Evolutionary conservation across 176 grass and related monocot species (phyloP), one percentile per base, ranked within the genome.

Genomic region (Cymbopogon citratus): DNA sequence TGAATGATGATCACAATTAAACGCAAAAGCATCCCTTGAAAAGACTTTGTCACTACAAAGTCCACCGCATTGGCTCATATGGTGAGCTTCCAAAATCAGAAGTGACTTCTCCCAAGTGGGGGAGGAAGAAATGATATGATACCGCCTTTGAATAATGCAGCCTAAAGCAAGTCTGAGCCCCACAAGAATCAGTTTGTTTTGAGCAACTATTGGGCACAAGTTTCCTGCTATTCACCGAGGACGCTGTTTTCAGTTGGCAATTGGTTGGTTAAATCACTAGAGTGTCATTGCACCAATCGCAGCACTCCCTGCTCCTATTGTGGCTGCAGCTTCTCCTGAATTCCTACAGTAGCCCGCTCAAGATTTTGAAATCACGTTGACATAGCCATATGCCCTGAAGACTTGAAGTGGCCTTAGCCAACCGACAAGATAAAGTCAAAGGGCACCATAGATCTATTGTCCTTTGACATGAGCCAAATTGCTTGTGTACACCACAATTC

Each of bases 351-450:
- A 78, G n/a, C 73, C 75, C 75, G 63, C 81, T 74, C 41, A 71
- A 43, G 74, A 78, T 46, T 83, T 70, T 33, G 8, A 7, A 35
- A 73, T 89, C 75, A 51, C 26, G 25, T 84, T 93, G 89, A 87
- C 69, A 63, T 89, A 57, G 34, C 75, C 61, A 72, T 61, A 84
- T 69, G 41, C 44, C 45, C 19, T 40, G 66, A 73, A 49, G 12
- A 84, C 76, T 71, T 79, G 74, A 87, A 86, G 80, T 89, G 88
- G 85, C 39, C 85, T 84, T 83, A 81, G 85, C 90, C 81, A 84
- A 92, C 87, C 80, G 83, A 95, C 90, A 92, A 69, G 87, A 95
- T 92, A 90, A 94, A 92, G 93, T 95, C 93, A 92, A 95, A 86
- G 19, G 66, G 43, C 49, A 65, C n/a, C 81, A 69, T 24, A 34